Evolutionary conservation across 2,329 filamentous ascomycete species (phyloP), one percentile per base, ranked within the genome.

Genomic region (Talaromyces sp.): DNA sequence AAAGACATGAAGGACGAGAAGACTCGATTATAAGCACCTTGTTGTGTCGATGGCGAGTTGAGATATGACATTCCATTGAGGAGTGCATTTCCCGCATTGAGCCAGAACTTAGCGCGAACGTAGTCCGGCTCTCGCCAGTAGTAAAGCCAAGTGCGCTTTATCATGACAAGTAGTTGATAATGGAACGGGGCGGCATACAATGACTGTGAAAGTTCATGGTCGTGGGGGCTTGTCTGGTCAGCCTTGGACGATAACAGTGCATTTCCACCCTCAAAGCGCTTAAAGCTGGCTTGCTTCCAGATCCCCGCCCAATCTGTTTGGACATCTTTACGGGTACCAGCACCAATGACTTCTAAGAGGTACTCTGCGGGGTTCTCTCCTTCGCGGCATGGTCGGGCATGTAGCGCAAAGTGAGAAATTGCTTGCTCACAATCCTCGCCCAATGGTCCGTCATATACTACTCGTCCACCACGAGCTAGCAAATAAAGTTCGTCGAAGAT

Each of bases 401-500:
- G 22, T 11, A 13, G 29, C n/a, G 29, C 42, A 16, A 45, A 35
- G 14, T 45, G 32, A 14, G 32, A 6, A 6, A 45, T 8, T 20
- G 22, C 22, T 24, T 11, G 33, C 17, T n/a, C 14, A 29, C 42
- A 33, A 1, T 22, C 27, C 2, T 20, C 11, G 5, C 42, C 42
- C 13, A 45, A 6, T n/a, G 42, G 42, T 5, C 42, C 42, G 17
- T 9, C 17, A 17, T 45, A 45, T 16, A 14, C 6, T 3, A 22
- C 27, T 8, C 30, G 17, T 2, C 82, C 81, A 3, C 80, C 80
- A 0, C 69, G 72, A 39, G 77, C 76, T 22, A 84, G 75, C 0
- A 83, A 72, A 0, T 82, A 63, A 0, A 84, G 71, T 39, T 78
- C 72, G 52, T 84, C 81, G 56, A 84, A 84, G 30, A 77, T 68